Evolutionary conservation across 345 rosid species (phyloP).

Genomic region (Lenwebbia sp.): DNA sequence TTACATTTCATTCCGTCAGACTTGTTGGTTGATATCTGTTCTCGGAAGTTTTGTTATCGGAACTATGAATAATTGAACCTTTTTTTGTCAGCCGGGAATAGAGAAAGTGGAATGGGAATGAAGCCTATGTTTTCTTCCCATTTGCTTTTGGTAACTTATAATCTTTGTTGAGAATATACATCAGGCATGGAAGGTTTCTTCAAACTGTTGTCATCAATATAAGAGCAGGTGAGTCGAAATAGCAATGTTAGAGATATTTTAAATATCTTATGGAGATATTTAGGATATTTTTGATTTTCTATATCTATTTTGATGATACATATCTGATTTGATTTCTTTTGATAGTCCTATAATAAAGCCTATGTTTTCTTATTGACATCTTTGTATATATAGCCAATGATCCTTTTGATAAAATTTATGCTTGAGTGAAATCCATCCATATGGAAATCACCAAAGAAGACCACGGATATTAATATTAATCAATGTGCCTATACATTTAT

Average conservation of each 20-base stretch:
- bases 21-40: background rate
- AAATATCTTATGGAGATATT: too few species aligned
- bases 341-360: too few species aligned
- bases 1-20: background rate
- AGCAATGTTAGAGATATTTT: background rate
- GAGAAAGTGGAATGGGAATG: background rate
- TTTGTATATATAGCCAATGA: too few species aligned
- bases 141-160: background rate
- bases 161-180: background rate
- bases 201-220: background rate
- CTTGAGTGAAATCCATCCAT: too few species aligned
- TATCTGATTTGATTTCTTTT: too few species aligned
- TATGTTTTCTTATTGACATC: too few species aligned
- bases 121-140: background rate
- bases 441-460: too few species aligned
- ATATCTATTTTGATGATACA: too few species aligned
- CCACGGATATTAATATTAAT: too few species aligned
- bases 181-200: background rate
- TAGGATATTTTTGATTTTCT: too few species aligned
- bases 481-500: too few species aligned
- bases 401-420: too few species aligned
- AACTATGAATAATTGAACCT: background rate
- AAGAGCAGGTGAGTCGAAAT: background rate
- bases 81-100: background rate
- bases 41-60: background rate